phyloP scores from a whole-genome alignment of 1,284 basidiomycete species.

The Heliocybe sulcata region DNA sequence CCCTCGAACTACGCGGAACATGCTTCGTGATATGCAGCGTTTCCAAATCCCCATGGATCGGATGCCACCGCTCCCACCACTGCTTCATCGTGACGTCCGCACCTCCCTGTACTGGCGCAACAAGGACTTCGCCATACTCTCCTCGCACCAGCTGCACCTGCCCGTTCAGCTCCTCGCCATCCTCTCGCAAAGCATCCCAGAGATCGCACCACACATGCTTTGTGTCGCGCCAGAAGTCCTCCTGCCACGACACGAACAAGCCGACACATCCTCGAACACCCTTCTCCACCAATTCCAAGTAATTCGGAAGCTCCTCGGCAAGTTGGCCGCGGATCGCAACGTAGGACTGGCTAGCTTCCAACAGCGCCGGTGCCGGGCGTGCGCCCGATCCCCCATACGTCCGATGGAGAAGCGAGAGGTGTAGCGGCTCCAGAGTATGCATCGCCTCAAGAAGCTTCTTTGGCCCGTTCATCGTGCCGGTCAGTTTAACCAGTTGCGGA shows the following conservation, averaged over 20 bases:
- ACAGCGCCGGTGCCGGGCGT: constrained; percentile 52
- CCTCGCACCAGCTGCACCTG: neutral
- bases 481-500: constrained; percentile 44
- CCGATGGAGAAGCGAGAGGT: constrained; percentile 57
- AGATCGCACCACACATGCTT: constrained; percentile 62
- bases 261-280: constrained; percentile 46
- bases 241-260: constrained; percentile 48
- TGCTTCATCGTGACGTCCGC: constrained; percentile 59
- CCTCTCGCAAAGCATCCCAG: constrained; percentile 72
- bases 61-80: constrained; percentile 59
- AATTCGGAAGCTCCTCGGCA: constrained; percentile 56
- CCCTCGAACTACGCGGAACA: neutral
- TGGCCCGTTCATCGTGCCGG: constrained; percentile 52
- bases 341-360: constrained; percentile 59
- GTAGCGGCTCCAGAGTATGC: constrained; percentile 61
- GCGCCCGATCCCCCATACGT: constrained; percentile 44
- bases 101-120: constrained; percentile 34
- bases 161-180: constrained; percentile 44
- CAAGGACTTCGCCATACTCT: constrained; percentile 57
- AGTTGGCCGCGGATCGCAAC: constrained; percentile 67
- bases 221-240: constrained; percentile 48
- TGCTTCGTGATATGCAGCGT: constrained; percentile 30
- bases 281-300: constrained; percentile 47
- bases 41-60: constrained; percentile 44
- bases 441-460: constrained; percentile 60